phyloP scores from a whole-genome alignment of 116 monocot species.

The Thalassia testudinum region DNA sequence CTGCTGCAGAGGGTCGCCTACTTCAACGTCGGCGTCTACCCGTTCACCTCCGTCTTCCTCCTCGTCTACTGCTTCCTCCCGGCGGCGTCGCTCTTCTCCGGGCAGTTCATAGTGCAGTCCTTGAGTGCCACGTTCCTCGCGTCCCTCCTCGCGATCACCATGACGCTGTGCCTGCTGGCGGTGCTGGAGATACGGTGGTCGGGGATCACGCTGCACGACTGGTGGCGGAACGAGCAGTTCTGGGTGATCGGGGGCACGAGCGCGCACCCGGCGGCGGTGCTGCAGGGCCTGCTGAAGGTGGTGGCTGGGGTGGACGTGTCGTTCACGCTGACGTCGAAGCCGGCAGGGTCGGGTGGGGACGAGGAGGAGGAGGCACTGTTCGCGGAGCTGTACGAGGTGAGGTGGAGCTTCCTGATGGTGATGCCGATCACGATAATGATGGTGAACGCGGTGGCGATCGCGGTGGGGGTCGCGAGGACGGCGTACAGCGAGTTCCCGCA shows the following conservation, averaged over 20 bases:
- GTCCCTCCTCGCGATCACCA: slow-evolving; percentile 59
- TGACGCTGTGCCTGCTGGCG: slow-evolving; percentile 74
- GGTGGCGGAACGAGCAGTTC: slow-evolving; percentile 99
- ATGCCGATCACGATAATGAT: slow-evolving; percentile 95
- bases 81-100: slow-evolving; percentile 75
- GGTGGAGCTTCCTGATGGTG: slow-evolving; percentile 95
- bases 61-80: slow-evolving; percentile 84
- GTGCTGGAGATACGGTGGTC: slow-evolving; percentile 90
- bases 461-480: slow-evolving; percentile 54
- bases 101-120: slow-evolving; percentile 82
- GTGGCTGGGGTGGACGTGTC: slow-evolving; percentile 90
- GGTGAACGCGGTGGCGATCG: slow-evolving; percentile 75
- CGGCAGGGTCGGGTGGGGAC: slow-evolving; percentile 20
- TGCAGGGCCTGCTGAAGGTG: slow-evolving; percentile 87
- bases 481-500: slow-evolving; percentile 69
- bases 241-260: slow-evolving; percentile 98
- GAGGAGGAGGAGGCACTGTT: slow-evolving; percentile 37
- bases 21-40: slow-evolving; percentile 87
- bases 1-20: slow-evolving; percentile 81
- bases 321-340: slow-evolving; percentile 85
- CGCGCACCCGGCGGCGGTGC: slow-evolving; percentile 88
- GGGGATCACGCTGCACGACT: slow-evolving; percentile 82
- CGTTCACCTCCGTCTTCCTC: slow-evolving; percentile 86
- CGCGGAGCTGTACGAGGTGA: slow-evolving; percentile 72
- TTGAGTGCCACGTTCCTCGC: slow-evolving; percentile 45